Percentiles rank a stretch among this genome's conserved stretches.
Evolutionary conservation across 2,329 filamentous ascomycete species (phyloP).

Genomic region (Stenocarpella maydis): DNA sequence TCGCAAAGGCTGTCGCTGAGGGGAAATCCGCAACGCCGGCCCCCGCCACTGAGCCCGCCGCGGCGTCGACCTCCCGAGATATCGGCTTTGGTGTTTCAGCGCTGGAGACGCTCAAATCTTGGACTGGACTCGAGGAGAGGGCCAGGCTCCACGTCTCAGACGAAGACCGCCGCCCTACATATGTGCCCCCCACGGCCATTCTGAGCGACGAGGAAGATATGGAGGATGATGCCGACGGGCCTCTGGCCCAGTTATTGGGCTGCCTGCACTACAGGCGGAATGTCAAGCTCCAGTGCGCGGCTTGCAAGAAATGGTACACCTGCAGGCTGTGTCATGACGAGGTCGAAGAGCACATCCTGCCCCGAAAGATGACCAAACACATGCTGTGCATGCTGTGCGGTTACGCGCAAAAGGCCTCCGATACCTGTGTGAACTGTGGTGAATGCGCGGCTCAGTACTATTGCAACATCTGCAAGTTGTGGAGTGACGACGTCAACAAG

Average conservation of each 20-base stretch:
- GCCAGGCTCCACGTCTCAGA: slow-evolving; percentile 41
- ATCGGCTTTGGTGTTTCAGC: slow-evolving; percentile 39
- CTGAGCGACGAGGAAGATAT: slow-evolving; percentile 49
- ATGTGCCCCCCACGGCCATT: slow-evolving; percentile 61
- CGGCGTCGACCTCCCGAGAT: slow-evolving; percentile 27
- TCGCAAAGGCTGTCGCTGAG: slow-evolving; percentile 23
- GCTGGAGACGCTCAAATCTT: slow-evolving; percentile 65
- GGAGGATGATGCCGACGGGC: slow-evolving; percentile 52
- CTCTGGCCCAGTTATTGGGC: slow-evolving; percentile 62
- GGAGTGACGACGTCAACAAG: slow-evolving; percentile 92
- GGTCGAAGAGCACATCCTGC: slow-evolving; percentile 78
- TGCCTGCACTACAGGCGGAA: slow-evolving; percentile 95
- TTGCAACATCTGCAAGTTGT: slow-evolving; percentile 93
- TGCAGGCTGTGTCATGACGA: slow-evolving; percentile 95
- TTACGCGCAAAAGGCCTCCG: slow-evolving; percentile 81
- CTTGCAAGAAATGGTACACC: slow-evolving; percentile 91
- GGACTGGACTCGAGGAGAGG: slow-evolving; percentile 56
- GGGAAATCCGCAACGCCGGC: slow-evolving; percentile 36
- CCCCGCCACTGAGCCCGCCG: slow-evolving; percentile 17
- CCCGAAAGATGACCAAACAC: slow-evolving; percentile 84
- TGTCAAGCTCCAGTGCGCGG: slow-evolving; percentile 92
- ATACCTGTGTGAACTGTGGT: slow-evolving; percentile 80
- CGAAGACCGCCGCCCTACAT: slow-evolving; percentile 73
- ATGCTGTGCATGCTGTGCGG: slow-evolving; percentile 98
- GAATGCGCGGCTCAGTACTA: slow-evolving; percentile 87